Evolutionary conservation across 257 asterid species (phyloP), one percentile per base, ranked within the genome.

Genomic region (Galeopsis tetrahit): DNA sequence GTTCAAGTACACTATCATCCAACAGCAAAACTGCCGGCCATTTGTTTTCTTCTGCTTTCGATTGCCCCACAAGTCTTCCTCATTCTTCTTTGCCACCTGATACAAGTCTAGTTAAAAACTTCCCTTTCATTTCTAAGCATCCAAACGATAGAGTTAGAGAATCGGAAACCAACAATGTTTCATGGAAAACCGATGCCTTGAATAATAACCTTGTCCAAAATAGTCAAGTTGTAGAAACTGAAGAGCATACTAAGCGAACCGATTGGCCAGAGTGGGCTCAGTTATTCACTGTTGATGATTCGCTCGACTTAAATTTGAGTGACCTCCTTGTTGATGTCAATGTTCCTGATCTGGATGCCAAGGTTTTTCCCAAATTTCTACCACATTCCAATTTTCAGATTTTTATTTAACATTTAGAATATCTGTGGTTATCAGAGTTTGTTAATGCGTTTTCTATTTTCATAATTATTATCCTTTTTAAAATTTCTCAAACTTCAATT

Each of bases 201-300:
- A 77, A 72, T 70, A 15, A 28, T 68, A 21, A 33, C 60, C 68
- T 78, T 36, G 73, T 33, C 66, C 81, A 75, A 28, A 81, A 80
- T 82, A 86, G 71, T 67, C 86, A 74, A 35, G 82, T 74, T 34
- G 77, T 63, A 70, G 66, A 73, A 10, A 78, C 85, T 32, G 85
- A 80, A 48, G 90, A 82, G 43, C 77, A 72, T 46, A 46, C 21
- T 42, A 86, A 55, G 82, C 80, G 78, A 84, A 71, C 82, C 33
- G 90, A 88, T 67, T 90, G 90, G 96, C 84, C 77, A 66, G 92
- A 85, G 51, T 90, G 97, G 97, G 86, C 88, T 0, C 85, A 88
- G 84, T 76, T 88, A 55, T 82, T 88, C 76, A 72, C 81, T 36
- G 89, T 77, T 21, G 92, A 90, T 60, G 90, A 80, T 59, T 28